Percentiles rank a stretch among this genome's conserved stretches.
Conservation (phyloP, 1,139 yeast species). For the Candida sojae region DNA sequence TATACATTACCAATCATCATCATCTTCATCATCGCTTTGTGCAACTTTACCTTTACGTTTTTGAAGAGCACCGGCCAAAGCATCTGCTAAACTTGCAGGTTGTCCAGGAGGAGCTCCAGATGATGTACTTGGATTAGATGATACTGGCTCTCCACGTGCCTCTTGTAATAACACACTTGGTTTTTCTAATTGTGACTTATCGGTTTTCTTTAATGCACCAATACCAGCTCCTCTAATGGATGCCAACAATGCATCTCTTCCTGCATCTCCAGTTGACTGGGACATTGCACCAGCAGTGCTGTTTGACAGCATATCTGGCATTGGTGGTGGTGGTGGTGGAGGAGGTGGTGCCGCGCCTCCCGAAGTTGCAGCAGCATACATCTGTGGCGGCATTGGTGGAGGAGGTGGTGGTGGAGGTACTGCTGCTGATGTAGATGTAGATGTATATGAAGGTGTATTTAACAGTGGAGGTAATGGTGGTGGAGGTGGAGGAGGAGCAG, state of each 20-base stretch:
- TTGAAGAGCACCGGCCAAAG: conserved; percentile 82
- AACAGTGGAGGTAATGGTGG: conserved; percentile 11
- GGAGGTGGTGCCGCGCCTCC: conserved; percentile 25
- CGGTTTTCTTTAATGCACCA: conserved; percentile 69
- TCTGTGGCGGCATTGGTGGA: conserved; percentile 23
- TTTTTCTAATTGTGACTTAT: conserved; percentile 77
- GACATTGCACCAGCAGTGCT: conserved; percentile 13
- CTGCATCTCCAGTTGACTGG: conserved; percentile 48
- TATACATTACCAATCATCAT: conserved; percentile 34
- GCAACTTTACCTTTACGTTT: conserved; percentile 82
- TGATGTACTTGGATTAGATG: conserved; percentile 16
- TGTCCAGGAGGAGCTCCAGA: conserved; percentile 33
- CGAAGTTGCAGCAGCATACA: conserved; percentile 29
- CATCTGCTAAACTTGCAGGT: conserved; percentile 76
- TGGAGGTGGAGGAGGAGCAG: conserved; percentile 18
- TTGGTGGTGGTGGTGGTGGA: conserved; percentile 38
- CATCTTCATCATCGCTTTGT: conserved; percentile 84
- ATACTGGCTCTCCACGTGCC: conserved; percentile 57
- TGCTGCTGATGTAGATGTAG: conserved; percentile 12
- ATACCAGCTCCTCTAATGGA: conserved; percentile 83
- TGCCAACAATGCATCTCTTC: conserved; percentile 81
- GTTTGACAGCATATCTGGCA: conserved; percentile 18
- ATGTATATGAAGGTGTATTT: neutral
- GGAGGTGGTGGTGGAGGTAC: conserved; percentile 21
- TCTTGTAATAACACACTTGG: conserved; percentile 76